Percentiles rank a stretch among this genome's conserved stretches.
Evolutionary conservation across 345 rosid genomes (phyloP).

Genomic region (Boechera stricta): DNA sequence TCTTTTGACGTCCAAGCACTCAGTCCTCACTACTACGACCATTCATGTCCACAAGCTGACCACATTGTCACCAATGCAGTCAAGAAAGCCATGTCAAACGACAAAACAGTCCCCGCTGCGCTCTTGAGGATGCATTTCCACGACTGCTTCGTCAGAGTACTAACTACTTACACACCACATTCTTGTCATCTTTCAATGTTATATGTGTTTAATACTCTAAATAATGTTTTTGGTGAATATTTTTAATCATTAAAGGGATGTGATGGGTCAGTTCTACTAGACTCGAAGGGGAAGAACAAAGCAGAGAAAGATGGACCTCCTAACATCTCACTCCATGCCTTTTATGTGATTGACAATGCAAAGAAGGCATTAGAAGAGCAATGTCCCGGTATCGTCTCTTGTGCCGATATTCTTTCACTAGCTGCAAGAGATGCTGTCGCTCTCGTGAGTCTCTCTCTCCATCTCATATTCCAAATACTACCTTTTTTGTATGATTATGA

Average conservation of each 20-base stretch:
- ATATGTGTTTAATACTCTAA: background rate
- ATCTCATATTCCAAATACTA: background rate
- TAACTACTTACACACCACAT: background rate
- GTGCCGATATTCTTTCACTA: constrained; percentile 86
- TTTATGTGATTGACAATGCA: constrained; percentile 80
- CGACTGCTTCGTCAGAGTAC: constrained; percentile 79
- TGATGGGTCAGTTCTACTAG: constrained; percentile 81
- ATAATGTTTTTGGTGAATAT: background rate
- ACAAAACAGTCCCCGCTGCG: constrained; percentile 81
- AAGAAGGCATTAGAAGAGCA: constrained; percentile 74
- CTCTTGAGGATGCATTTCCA: constrained; percentile 91
- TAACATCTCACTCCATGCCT: constrained; percentile 83
- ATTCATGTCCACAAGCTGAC: constrained; percentile 69
- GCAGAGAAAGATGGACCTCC: constrained; percentile 98
- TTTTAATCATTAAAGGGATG: constrained; percentile 61
- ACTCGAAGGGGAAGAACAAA: constrained; percentile 63
- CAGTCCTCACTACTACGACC: constrained; percentile 63
- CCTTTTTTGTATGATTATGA: background rate
- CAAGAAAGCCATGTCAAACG: constrained; percentile 65
- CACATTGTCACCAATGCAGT: constrained; percentile 56
- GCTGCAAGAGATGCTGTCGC: constrained; percentile 86
- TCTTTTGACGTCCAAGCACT: constrained; percentile 52
- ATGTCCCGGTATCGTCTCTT: constrained; percentile 85
- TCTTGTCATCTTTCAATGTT: background rate
- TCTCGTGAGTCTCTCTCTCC: constrained; percentile 53